These are phyloP conservation scores for Hyaloscypha bicolor DNA, from an alignment of 495 filamentous ascomycete genomes.

Conservation along the genomic window DNA sequence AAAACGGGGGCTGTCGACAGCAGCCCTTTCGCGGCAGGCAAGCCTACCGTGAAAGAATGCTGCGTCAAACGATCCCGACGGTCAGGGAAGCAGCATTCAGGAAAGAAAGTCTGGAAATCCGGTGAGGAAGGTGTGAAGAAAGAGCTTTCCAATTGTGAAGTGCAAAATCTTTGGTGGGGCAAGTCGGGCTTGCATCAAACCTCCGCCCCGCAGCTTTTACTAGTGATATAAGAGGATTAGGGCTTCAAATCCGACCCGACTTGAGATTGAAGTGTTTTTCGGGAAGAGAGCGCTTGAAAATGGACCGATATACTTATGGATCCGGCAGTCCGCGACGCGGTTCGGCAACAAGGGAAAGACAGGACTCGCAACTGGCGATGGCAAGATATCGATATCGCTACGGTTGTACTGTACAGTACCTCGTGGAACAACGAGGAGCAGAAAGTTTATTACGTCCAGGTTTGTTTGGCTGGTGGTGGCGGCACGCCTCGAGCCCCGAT, in stretches of 20 bases:
- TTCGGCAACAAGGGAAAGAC: not conserved
- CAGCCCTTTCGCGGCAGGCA: conserved; percentile 35
- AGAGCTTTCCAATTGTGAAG: not conserved
- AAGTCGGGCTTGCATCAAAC: not conserved
- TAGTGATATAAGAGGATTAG: not conserved
- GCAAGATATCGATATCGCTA: conserved; percentile 1
- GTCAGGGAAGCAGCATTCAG: conserved; percentile 21
- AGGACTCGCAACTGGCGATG: not conserved
- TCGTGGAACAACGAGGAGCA: conserved; percentile 3
- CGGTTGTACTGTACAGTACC: conserved; percentile 1
- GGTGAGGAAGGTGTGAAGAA: not conserved
- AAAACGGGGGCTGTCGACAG: conserved; percentile 16
- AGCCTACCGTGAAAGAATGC: conserved; percentile 34
- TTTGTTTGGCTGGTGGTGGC: not conserved
- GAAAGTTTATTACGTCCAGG: not conserved
- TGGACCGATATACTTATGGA: not conserved
- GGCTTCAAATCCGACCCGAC: not conserved
- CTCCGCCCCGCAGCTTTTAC: not conserved
- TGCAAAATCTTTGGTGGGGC: not conserved
- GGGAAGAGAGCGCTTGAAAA: not conserved
- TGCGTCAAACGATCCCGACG: conserved; percentile 20
- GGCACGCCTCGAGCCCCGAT: conserved; percentile 7
- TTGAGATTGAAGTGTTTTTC: not conserved
- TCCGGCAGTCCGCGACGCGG: not conserved
- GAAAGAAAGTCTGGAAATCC: not conserved